A percentile compares a stretch with the other conserved stretches of the same genome.
phyloP scores from a whole-genome alignment of 257 asterid species.

The Agastache rugosa region DNA sequence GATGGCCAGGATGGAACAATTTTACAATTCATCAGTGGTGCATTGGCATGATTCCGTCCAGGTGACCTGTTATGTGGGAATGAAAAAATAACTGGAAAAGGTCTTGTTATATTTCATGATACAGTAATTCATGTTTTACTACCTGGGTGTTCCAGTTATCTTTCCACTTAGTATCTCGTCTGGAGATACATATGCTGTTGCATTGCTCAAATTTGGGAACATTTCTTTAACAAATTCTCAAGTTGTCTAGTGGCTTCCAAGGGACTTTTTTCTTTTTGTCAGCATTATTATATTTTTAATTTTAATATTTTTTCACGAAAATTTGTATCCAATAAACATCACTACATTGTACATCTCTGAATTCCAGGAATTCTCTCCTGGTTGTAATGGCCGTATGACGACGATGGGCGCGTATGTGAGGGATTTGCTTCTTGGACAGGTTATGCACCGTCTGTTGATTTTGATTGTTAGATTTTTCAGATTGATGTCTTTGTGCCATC shows the following conservation, averaged over 20 bases:
- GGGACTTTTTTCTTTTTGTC: not conserved
- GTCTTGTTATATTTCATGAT: slow-evolving; percentile 35
- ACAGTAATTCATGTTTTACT: slow-evolving; percentile 11
- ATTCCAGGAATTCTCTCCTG: slow-evolving; percentile 88
- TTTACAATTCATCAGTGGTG: slow-evolving; percentile 61
- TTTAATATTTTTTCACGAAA: not conserved
- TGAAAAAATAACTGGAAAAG: slow-evolving; percentile 38
- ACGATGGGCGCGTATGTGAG: slow-evolving; percentile 88
- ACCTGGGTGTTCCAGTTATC: slow-evolving; percentile 28
- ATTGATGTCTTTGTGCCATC: slow-evolving; percentile 5
- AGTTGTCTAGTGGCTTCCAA: slow-evolving; percentile 5
- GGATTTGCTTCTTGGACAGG: slow-evolving; percentile 96
- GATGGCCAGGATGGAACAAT: slow-evolving; percentile 58
- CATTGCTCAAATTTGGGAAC: not conserved
- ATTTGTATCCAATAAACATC: not conserved
- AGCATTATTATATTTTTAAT: not conserved
- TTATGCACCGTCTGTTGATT: slow-evolving; percentile 33
- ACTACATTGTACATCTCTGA: slow-evolving; percentile 13
- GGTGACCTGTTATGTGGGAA: slow-evolving; percentile 62
- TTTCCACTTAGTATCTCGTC: slow-evolving; percentile 1
- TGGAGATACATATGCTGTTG: slow-evolving; percentile 6
- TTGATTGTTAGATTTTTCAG: not conserved
- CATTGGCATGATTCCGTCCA: slow-evolving; percentile 57
- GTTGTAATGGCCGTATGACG: slow-evolving; percentile 85
- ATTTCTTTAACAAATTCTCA: not conserved